Base-by-base conservation (phyloP, 2,329 filamentous ascomycete species). In the Penicillium glabrum region DNA sequence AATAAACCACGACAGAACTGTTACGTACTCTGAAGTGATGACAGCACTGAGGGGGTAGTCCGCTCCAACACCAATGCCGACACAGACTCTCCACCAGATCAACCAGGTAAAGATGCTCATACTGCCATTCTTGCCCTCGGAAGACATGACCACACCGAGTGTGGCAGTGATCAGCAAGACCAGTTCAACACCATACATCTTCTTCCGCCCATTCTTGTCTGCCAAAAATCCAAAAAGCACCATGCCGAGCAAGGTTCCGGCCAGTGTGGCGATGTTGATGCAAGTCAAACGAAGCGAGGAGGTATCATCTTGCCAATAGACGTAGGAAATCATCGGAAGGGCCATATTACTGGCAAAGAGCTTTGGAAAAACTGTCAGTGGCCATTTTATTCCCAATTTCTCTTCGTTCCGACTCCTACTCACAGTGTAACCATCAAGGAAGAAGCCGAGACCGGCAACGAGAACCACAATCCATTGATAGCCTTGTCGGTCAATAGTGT, bases 31-130 rank as follows among this genome's bases (percentile, higher is more conserved):
- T 0, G 86, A 83, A 0, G 86, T 87, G 33, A 90, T 89, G 9
- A 89, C 83, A 0, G 86, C 86, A 45, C 80, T 84, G 2, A 89
- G 75, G 1, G 87, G 87, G 67, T 89, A 89, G 70, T 89, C 86
- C 16, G 83, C 86, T n/a, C 86, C 85, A 33, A 88, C 86, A 0
- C 84, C 85, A 33, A 81, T 72, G 0, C 80, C 80, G 39, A 81
- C 75, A 23, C 80, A 61, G 39, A 79, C 69, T 56, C 80, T 72
- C 79, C 79, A 82, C 66, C 75, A 77, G 23, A 80, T 68, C 31
- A 82, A 60, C 76, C 78, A 78, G 0, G 68, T 75, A 57, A 76
- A 75, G 13, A 82, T 66, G 39, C 69, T 73, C 74, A 81, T 80
- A 41, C 72, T 76, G n/a, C 63, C 63, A 24, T 75, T 57, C n/a